Evolutionary conservation across 2,329 filamentous ascomycete genomes (phyloP).

Genomic region (Fonsecaea nubica): DNA sequence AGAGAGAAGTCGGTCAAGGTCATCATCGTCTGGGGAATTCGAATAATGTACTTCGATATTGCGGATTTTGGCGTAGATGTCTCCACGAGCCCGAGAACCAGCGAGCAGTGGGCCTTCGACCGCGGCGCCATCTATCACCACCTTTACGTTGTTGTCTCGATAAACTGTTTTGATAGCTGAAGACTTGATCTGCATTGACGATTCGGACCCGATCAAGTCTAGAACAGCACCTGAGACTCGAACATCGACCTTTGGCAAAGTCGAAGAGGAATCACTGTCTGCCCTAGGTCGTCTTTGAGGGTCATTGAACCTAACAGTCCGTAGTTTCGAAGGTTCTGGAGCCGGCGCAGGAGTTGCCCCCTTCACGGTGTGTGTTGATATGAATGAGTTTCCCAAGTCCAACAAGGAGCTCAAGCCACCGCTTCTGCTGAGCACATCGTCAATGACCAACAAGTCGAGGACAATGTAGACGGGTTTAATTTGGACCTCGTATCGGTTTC

Average conservation of each 20-base stretch:
- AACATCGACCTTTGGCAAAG: constrained; percentile 70
- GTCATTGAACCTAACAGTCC: constrained; percentile 65
- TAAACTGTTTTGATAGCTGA: constrained; percentile 82
- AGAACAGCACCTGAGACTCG: constrained; percentile 78
- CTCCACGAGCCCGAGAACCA: constrained; percentile 57
- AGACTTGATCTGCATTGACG: constrained; percentile 74
- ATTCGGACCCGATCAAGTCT: constrained; percentile 77
- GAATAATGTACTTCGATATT: constrained; percentile 76
- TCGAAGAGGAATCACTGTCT: constrained; percentile 31
- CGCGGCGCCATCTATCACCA: constrained; percentile 77
- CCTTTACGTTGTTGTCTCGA: constrained; percentile 72
- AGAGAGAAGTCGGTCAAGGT: constrained; percentile 80
- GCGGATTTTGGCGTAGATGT: constrained; percentile 67
- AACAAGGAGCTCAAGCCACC: constrained; percentile 90
- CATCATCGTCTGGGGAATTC: constrained; percentile 73
- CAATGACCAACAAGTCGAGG: constrained; percentile 78
- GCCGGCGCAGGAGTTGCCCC: constrained; percentile 35
- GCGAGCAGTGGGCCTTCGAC: constrained; percentile 68
- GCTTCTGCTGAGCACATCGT: constrained; percentile 86
- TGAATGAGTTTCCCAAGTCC: constrained; percentile 84
- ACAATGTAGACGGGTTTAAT: constrained; percentile 78
- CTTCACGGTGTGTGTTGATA: constrained; percentile 68
- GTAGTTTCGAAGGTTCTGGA: constrained; percentile 43
- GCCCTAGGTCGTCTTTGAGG: constrained; percentile 33
- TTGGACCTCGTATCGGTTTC: constrained; percentile 63